phyloP scores from a whole-genome alignment of 345 rosid species.

The Eucalyptus erythrocorys region DNA sequence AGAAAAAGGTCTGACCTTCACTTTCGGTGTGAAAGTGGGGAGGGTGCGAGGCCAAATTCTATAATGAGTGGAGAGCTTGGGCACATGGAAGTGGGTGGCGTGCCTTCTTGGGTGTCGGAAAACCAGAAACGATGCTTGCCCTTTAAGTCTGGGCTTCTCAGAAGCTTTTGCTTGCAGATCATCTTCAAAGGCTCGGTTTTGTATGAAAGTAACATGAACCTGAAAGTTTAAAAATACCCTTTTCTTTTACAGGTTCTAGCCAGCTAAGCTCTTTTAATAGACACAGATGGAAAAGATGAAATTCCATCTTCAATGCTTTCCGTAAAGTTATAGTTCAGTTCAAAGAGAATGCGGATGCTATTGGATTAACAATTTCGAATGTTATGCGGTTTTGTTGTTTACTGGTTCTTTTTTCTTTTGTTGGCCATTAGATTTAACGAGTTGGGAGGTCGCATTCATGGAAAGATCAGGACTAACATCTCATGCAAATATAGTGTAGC shows the following conservation, averaged over 20 bases:
- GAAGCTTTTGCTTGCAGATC: not conserved
- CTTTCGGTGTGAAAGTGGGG: not conserved
- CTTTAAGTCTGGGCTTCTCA: not conserved
- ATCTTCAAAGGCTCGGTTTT: not conserved
- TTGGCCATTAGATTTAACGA: not conserved
- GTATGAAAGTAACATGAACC: not conserved
- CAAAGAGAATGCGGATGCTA: not conserved
- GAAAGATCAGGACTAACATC: not conserved
- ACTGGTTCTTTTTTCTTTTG: not conserved
- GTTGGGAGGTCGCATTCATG: not conserved
- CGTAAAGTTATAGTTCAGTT: not conserved
- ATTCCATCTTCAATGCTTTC: not conserved
- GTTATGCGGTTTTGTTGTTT: not conserved
- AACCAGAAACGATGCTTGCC: not conserved
- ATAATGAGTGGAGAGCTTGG: not conserved
- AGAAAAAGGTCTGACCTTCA: not conserved
- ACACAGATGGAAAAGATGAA: not conserved
- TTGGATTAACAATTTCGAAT: not conserved
- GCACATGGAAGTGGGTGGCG: not conserved
- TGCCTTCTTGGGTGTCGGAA: not conserved
- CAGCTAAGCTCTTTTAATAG: not conserved
- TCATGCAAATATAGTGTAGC: not conserved
- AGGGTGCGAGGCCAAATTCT: not conserved
- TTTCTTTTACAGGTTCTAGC: not conserved
- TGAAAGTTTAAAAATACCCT: not conserved